Evolutionary conservation across 495 filamentous ascomycete genomes (phyloP).

Genomic region (Annulohypoxylon stygium): DNA sequence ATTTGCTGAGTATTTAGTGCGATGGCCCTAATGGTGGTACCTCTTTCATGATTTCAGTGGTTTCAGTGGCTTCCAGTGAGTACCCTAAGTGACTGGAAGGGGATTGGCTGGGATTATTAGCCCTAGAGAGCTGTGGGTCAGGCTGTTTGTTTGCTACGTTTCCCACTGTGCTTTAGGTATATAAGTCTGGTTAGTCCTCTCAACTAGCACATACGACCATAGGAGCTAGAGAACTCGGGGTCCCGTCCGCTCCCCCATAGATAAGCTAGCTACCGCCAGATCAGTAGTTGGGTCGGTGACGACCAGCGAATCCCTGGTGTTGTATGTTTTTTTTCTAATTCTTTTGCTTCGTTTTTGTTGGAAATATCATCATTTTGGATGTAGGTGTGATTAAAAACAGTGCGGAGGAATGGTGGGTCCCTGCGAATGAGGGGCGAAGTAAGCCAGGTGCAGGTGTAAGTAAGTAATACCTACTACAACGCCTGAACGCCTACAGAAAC

Average conservation of each 20-base stretch:
- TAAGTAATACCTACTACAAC: too few species aligned
- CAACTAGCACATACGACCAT: slow-evolving; percentile 56
- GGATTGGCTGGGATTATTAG: too few species aligned
- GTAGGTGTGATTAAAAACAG: background rate
- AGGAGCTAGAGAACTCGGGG: slow-evolving; percentile 60
- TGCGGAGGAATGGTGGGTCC: background rate
- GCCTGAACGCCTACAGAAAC: too few species aligned
- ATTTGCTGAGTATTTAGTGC: too few species aligned
- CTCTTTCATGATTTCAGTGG: too few species aligned
- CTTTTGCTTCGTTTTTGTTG: background rate
- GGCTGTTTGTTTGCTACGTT: too few species aligned
- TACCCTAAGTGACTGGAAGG: too few species aligned
- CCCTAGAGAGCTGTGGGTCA: too few species aligned
- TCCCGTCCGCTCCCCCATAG: slow-evolving; percentile 67
- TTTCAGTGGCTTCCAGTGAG: too few species aligned
- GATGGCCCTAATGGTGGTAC: too few species aligned
- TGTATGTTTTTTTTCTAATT: slow-evolving; percentile 55
- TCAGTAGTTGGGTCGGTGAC: slow-evolving; percentile 65
- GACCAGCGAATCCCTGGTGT: slow-evolving; percentile 64
- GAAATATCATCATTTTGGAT: background rate
- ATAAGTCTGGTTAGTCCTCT: background rate
- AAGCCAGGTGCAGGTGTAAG: too few species aligned
- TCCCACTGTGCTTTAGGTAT: background rate
- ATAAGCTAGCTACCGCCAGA: slow-evolving; percentile 56
- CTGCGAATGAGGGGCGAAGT: background rate